Base-by-base conservation (phyloP, 1,139 yeast species). In the Taphrina pruni region DNA sequence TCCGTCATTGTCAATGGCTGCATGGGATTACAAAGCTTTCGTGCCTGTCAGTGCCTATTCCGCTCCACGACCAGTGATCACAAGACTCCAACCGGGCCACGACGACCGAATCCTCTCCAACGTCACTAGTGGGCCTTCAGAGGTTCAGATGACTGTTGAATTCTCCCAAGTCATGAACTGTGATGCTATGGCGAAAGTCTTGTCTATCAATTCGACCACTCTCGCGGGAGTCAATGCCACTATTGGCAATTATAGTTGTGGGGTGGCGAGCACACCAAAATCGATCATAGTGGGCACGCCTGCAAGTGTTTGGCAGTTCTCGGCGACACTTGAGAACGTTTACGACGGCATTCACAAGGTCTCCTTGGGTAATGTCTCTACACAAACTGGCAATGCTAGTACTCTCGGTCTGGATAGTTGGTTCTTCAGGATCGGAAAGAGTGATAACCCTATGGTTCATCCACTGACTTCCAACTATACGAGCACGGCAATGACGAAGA, bases 151-250 rank as follows among this genome's bases (percentile, higher is more conserved):
- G 36, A 48, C 36, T 8, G 46, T 70, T 20, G 64, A 70, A 17
- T 70, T 70, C 35, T 69, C 71, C 17, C 43, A 32, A 9, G 55
- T 39, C 32, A 70, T 70, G 71, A 56, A 61, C 21, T 70, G 71
- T 57, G 69, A 62, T 39, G 52, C 55, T 2, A 50, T 70, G 35
- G 68, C 65, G 12, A 48, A 60, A 20, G 69, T 68, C 8, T 14
- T 70, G 21, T 20, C 60, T 1, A 32, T 66, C 52, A 58, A 36
- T 38, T 70, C 71, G n/a, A 61, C 69, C 6, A 70, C 70, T 1
- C 52, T 50, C 32, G 61, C 43, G 21, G 57, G 61, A n/a, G 65
- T 43, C 6, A 60, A 62, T 8, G 71, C 62, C 17, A 65, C 39
- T 17, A 32, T 65, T n/a, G 69, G 52, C 17, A 45, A 54, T 6